A percentile compares a stretch with the other conserved stretches of the same genome.
phyloP scores from a whole-genome alignment of 768 basidiomycete species.

The Tylopilus plumbeoviolaceoides region DNA sequence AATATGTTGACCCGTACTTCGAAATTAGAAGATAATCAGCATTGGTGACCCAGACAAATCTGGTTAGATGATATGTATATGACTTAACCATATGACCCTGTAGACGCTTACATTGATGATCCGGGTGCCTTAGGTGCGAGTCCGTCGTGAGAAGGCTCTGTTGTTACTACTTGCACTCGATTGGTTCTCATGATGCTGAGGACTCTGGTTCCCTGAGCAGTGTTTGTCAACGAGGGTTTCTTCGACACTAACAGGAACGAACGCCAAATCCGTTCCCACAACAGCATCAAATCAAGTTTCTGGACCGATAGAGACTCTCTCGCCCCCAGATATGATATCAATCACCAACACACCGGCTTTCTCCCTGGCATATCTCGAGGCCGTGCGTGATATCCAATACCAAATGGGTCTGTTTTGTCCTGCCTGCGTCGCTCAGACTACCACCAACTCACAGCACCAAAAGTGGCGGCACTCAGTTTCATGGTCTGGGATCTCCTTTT shows the following conservation, averaged over 20 bases:
- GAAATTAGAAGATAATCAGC: neutral
- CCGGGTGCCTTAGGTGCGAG: neutral
- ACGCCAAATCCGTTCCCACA: neutral
- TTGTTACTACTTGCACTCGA: neutral
- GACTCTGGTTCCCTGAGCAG: neutral
- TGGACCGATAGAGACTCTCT: no score
- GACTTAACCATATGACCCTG: neutral
- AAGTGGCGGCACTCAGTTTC: slow-evolving; percentile 26
- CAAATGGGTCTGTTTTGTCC: slow-evolving; percentile 6
- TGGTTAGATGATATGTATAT: neutral
- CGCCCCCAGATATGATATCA: slow-evolving; percentile 1
- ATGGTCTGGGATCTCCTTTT: slow-evolving; percentile 27
- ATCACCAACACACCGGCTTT: neutral
- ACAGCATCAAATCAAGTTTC: neutral
- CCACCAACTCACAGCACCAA: neutral
- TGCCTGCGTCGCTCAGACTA: neutral
- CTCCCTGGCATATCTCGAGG: slow-evolving; percentile 2
- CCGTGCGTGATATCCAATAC: slow-evolving; percentile 7
- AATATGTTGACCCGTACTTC: neutral
- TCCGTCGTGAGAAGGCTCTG: neutral
- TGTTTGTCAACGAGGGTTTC: neutral
- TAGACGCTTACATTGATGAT: neutral
- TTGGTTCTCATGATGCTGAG: neutral
- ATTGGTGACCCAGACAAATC: neutral
- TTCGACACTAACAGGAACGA: neutral